These are phyloP conservation scores for Paecilomyces variotii DNA, from an alignment of 2,329 filamentous ascomycete species.

Conservation along the genomic window DNA sequence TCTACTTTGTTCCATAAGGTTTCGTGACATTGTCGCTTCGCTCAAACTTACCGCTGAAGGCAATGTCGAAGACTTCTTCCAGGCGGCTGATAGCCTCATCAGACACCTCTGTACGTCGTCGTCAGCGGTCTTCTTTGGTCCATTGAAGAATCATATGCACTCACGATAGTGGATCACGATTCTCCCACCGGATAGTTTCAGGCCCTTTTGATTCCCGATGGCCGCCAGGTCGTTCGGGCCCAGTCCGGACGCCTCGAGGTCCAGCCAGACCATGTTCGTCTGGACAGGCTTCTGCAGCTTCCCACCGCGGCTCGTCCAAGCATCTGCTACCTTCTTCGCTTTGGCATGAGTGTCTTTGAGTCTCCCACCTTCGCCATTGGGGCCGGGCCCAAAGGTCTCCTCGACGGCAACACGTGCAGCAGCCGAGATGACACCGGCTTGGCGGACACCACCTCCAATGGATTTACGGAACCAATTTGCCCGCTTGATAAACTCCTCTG, in stretches of 20 bases:
- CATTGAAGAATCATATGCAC: constrained; percentile 9
- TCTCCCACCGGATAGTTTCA: constrained; percentile 50
- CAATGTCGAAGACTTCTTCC: constrained; percentile 46
- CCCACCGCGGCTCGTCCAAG: constrained; percentile 65
- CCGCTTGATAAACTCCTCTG: constrained; percentile 52
- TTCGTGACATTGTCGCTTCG: constrained; percentile 24
- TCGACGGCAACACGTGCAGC: constrained; percentile 70
- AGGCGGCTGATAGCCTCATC: constrained; percentile 54
- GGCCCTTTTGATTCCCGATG: constrained; percentile 48
- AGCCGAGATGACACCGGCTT: constrained; percentile 67
- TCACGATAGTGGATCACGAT: constrained; percentile 61
- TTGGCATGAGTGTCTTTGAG: constrained; percentile 53
- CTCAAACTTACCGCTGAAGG: constrained; percentile 23
- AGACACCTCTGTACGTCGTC: constrained; percentile 47
- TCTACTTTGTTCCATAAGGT: constrained; percentile 23
- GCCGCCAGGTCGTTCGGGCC: constrained; percentile 46
- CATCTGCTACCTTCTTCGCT: constrained; percentile 53
- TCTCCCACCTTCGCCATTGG: constrained; percentile 53
- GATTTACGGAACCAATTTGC: constrained; percentile 72
- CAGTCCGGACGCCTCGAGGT: constrained; percentile 56
- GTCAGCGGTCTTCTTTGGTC: constrained; percentile 12
- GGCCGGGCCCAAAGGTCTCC: constrained; percentile 61
- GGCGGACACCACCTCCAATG: constrained; percentile 70
- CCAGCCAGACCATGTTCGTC: constrained; percentile 90
- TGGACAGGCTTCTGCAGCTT: constrained; percentile 62